These are phyloP conservation scores for Tulasnella sp. DNA, from an alignment of 768 basidiomycete genomes.

Conservation along the genomic window DNA sequence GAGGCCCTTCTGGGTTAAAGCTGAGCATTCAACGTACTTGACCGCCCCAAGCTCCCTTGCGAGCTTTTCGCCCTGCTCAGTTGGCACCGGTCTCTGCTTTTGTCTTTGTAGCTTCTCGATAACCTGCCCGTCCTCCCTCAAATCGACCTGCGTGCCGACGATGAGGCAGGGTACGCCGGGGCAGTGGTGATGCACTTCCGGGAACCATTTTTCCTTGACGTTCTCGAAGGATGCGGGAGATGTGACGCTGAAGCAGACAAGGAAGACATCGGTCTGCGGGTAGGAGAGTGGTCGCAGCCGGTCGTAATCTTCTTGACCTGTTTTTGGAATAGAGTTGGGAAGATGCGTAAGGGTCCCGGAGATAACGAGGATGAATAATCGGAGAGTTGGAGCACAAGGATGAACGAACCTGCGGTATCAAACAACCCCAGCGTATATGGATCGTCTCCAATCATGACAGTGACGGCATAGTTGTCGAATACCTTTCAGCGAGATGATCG, in stretches of 20 bases:
- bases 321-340: not conserved
- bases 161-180: constrained; percentile 98
- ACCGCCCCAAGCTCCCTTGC: constrained; percentile 97
- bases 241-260: constrained; percentile 98
- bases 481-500: constrained; percentile 39
- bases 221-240: constrained; percentile 98
- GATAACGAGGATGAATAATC: not conserved
- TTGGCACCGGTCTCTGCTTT: constrained; percentile 86
- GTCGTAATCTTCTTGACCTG: constrained; percentile 98
- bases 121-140: constrained; percentile 87
- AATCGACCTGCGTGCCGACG: constrained; percentile 95
- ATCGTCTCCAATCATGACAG: constrained; percentile 99
- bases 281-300: constrained; percentile 97
- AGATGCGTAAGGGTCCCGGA: not conserved
- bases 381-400: not conserved
- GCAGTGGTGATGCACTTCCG: constrained; percentile 99
- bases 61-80: constrained; percentile 84
- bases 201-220: constrained; percentile 99
- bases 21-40: constrained; percentile 99
- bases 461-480: constrained; percentile 97
- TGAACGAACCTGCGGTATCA: constrained; percentile 86
- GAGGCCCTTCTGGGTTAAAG: constrained; percentile 95
- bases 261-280: constrained; percentile 98
- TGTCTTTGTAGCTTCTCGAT: constrained; percentile 92
- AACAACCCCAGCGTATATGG: constrained; percentile 97